phyloP scores from a whole-genome alignment of 257 asterid genomes.

The Paraleonurus japonicus region DNA sequence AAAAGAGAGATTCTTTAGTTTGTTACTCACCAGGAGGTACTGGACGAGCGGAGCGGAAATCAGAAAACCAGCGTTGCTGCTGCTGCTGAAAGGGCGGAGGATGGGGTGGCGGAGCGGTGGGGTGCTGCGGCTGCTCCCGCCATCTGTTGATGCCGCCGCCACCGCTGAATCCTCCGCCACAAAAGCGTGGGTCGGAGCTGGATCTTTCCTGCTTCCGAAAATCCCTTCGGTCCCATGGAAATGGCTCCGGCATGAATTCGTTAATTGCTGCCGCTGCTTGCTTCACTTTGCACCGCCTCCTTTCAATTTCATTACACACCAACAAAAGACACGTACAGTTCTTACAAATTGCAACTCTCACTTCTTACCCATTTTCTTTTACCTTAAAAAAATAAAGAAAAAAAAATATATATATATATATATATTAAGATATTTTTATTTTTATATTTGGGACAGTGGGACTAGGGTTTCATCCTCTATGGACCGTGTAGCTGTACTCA shows the following conservation, averaged over 20 bases:
- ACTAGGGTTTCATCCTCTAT: not conserved
- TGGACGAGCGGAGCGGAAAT: constrained; percentile 62
- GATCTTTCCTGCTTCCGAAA: constrained; percentile 84
- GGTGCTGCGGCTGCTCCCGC: constrained; percentile 54
- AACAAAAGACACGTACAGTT: not conserved
- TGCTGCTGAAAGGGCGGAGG: constrained; percentile 36
- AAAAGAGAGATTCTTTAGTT: not conserved
- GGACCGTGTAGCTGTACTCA: not conserved
- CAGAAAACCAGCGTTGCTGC: constrained; percentile 63
- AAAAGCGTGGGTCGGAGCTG: constrained; percentile 40
- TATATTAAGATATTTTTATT: no score
- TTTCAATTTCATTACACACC: constrained; percentile 36
- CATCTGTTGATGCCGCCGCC: constrained; percentile 54
- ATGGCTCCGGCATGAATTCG: constrained; percentile 80
- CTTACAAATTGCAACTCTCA: not conserved
- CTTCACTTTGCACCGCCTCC: constrained; percentile 20
- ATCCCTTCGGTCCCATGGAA: constrained; percentile 92
- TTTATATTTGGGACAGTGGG: not conserved
- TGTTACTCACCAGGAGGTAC: constrained; percentile 57
- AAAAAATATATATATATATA: no score
- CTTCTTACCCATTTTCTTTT: not conserved
- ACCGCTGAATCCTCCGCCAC: constrained; percentile 44
- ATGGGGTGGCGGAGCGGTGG: constrained; percentile 31
- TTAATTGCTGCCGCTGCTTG: constrained; percentile 19
- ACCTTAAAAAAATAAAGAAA: not conserved